phyloP scores from a whole-genome alignment of 2,329 filamentous ascomycete genomes.

The Colletotrichum shisoi region DNA sequence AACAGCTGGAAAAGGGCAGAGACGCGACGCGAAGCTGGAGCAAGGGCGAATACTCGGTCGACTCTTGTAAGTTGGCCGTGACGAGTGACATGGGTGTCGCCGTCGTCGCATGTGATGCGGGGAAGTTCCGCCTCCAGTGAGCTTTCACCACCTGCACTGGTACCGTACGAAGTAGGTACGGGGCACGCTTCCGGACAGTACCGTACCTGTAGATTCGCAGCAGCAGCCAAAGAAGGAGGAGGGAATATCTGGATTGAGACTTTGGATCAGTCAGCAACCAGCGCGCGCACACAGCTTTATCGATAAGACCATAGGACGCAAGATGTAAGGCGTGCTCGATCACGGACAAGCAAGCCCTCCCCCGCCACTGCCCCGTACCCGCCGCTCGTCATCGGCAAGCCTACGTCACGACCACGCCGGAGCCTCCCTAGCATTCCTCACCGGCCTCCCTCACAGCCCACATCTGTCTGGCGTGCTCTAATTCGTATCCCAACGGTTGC shows the following conservation, averaged over 20 bases:
- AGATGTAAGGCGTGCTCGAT: slow-evolving; percentile 13
- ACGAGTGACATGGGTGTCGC: neutral
- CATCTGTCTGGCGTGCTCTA: neutral
- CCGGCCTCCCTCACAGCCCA: neutral
- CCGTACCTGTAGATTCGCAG: neutral
- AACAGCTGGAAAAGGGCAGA: too few relatives aligned
- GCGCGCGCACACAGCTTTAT: slow-evolving; percentile 20
- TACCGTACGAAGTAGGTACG: too few relatives aligned
- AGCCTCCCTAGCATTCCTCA: slow-evolving; percentile 23
- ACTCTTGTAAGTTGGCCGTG: neutral
- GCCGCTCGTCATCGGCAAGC: neutral
- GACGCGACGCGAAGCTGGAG: neutral
- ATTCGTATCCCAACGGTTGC: slow-evolving; percentile 21
- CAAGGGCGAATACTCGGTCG: too few relatives aligned
- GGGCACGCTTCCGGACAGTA: neutral
- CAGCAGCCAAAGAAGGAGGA: neutral
- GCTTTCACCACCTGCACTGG: neutral
- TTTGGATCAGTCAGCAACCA: slow-evolving; percentile 15
- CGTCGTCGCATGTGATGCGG: neutral
- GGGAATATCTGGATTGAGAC: neutral
- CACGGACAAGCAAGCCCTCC: slow-evolving; percentile 6
- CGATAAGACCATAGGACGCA: slow-evolving; percentile 19
- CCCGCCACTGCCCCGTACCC: slow-evolving; percentile 11
- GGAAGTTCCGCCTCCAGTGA: neutral
- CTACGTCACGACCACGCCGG: slow-evolving; percentile 10